Evolutionary conservation across 345 rosid genomes (phyloP).

Genomic region (Nasturtium officinale): DNA sequence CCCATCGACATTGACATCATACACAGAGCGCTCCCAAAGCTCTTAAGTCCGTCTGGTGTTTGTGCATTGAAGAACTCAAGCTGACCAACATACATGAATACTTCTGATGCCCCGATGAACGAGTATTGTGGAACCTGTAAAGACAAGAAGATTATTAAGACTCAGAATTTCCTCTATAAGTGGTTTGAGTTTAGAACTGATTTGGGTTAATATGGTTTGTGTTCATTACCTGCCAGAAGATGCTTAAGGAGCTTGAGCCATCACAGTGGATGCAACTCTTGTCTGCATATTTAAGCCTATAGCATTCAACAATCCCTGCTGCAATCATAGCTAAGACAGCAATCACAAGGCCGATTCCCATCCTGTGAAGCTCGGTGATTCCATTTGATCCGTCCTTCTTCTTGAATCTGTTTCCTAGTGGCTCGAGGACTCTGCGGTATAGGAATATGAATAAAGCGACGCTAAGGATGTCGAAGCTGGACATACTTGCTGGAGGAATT

Average conservation of each 20-base stretch:
- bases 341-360: slow-evolving; percentile 94
- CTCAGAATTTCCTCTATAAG: slow-evolving; percentile 1
- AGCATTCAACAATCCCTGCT: slow-evolving; percentile 85
- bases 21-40: slow-evolving; percentile 94
- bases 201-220: not conserved
- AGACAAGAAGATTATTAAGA: not conserved
- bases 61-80: slow-evolving; percentile 97
- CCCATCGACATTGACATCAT: slow-evolving; percentile 97
- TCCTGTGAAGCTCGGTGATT: slow-evolving; percentile 88
- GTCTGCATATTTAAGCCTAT: slow-evolving; percentile 68
- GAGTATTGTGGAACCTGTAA: slow-evolving; percentile 87
- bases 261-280: slow-evolving; percentile 72
- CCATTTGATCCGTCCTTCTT: slow-evolving; percentile 56
- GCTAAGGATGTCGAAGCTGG: slow-evolving; percentile 92
- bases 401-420: slow-evolving; percentile 55
- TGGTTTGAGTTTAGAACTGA: not conserved
- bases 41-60: slow-evolving; percentile 91
- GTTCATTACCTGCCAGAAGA: slow-evolving; percentile 83
- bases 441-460: slow-evolving; percentile 90
- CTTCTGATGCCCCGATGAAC: slow-evolving; percentile 95
- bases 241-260: slow-evolving; percentile 94
- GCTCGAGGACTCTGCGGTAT: slow-evolving; percentile 80
- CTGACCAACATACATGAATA: slow-evolving; percentile 97
- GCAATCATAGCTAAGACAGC: slow-evolving; percentile 88
- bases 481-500: slow-evolving; percentile 96